Conservation (phyloP, 257 asterid genomes). For the Solanum gandarillasii region DNA sequence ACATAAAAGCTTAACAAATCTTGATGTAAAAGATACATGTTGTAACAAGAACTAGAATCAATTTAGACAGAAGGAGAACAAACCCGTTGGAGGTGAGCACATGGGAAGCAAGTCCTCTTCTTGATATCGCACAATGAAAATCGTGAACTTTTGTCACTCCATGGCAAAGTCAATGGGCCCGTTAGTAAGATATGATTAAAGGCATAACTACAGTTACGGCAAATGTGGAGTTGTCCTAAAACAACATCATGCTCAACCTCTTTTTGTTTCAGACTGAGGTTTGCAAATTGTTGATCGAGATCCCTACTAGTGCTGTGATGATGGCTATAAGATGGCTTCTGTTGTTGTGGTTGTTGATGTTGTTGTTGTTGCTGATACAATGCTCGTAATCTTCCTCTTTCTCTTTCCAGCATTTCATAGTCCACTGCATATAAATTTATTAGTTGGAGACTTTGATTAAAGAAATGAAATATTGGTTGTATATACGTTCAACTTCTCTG, state of each 20-base stretch:
- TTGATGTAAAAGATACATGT: too few relatives aligned
- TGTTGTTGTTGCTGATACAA: constrained; percentile 54
- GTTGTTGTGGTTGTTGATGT: constrained; percentile 12
- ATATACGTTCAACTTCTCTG: neutral
- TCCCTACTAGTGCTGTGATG: constrained; percentile 64
- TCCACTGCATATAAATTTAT: constrained; percentile 55
- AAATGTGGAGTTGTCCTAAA: constrained; percentile 55
- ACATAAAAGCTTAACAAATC: too few relatives aligned
- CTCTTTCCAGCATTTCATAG: constrained; percentile 85
- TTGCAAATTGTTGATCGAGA: constrained; percentile 55
- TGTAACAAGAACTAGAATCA: too few relatives aligned
- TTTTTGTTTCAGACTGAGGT: constrained; percentile 64
- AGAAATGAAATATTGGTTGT: neutral
- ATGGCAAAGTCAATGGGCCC: constrained; percentile 21
- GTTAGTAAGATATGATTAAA: constrained; percentile 2
- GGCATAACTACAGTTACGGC: constrained; percentile 10
- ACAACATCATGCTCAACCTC: constrained; percentile 39
- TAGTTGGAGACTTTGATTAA: neutral
- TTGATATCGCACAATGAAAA: constrained; percentile 6
- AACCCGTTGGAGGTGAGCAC: too few relatives aligned
- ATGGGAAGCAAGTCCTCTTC: constrained; percentile 5
- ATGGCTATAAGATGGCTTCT: constrained; percentile 32
- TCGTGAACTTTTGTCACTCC: constrained; percentile 11
- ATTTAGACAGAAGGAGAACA: too few relatives aligned
- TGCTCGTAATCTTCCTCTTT: constrained; percentile 57